phyloP scores from a whole-genome alignment of 2,329 filamentous ascomycete genomes.

The Lasiodiplodia sp. region DNA sequence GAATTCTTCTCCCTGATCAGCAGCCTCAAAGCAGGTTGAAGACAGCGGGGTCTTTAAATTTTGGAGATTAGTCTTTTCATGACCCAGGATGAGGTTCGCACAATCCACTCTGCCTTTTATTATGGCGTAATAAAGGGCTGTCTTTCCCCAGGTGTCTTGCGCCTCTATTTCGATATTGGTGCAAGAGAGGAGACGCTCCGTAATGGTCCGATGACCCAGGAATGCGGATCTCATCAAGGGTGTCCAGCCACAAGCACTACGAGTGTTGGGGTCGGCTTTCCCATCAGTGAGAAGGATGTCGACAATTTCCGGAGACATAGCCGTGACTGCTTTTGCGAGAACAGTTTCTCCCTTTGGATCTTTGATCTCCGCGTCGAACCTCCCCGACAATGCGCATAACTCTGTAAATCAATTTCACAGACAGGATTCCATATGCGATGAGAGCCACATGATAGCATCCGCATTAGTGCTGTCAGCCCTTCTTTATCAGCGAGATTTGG shows the following conservation, averaged over 20 bases:
- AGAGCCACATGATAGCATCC: too few species aligned
- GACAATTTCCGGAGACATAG: background rate
- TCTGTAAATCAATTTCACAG: too few species aligned
- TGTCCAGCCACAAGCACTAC: background rate
- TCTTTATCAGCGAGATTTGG: background rate
- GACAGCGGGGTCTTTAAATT: background rate
- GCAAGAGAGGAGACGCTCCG: background rate
- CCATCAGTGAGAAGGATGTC: background rate
- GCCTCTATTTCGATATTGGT: background rate
- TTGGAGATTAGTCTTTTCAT: background rate
- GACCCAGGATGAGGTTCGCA: background rate
- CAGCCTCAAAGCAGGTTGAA: background rate
- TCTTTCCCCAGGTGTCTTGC: background rate
- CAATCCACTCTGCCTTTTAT: background rate
- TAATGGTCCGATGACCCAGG: background rate
- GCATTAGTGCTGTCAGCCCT: background rate
- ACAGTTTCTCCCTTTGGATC: background rate
- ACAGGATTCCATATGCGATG: too few species aligned
- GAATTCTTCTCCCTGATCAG: background rate
- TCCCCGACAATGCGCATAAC: background rate
- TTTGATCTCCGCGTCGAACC: background rate
- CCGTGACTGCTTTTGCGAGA: background rate
- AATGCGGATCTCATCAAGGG: background rate
- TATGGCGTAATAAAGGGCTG: background rate
- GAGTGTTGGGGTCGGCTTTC: background rate